Base-by-base conservation (phyloP, 2,329 filamentous ascomycete species). In the Pyricularia grisea region DNA sequence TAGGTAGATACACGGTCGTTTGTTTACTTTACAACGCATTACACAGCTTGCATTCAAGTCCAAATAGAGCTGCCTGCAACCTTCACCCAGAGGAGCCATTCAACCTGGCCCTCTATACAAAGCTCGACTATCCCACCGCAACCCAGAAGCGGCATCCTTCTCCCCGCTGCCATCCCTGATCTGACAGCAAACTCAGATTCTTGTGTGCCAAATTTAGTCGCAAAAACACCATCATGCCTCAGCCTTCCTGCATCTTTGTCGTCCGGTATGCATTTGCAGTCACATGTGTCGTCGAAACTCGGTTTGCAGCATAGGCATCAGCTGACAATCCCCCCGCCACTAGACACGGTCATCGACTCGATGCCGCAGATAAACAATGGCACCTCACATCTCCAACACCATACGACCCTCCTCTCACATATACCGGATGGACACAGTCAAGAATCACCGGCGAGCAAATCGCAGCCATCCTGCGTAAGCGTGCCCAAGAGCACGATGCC, bases 361-460 rank as follows among this genome's bases (percentile, higher is more conserved):
- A 99, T 78, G 93, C 93, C 69, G 93, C 94, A 71, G 94, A 99
- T 83, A 93, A 94, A 77, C 88, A 92, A 78, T 99, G 95, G 95
- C 93, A 97, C 78, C 85, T 97, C 68, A 91, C 92, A 33, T 97
- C 95, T 6, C 92, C 94, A 1, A 94, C 93, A 6, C 95, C 95
- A 1, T 99, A 98, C 82, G 94, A 99, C 73, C 92, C 95, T 73
- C 95, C 95, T 67, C 84, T 99, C 70, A 97, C 94, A 2, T 98
- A 97, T 77, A 92, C 92, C 73, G 95, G 95, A 72, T 97, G 95
- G 91, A 87, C 90, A 17, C 95, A 98, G 79, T 90, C 92, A 68
- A 89, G 91, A 74, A 88, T 90, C 5, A 86, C 97, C 28, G 95
- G 95, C 20, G 85, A 89, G 71, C 89, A 93, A 71, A 97, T 99